Percentiles rank a stretch among this genome's conserved stretches.
Evolutionary conservation across 1,284 basidiomycete species (phyloP).

Genomic region (Sanghuangporus baumii): DNA sequence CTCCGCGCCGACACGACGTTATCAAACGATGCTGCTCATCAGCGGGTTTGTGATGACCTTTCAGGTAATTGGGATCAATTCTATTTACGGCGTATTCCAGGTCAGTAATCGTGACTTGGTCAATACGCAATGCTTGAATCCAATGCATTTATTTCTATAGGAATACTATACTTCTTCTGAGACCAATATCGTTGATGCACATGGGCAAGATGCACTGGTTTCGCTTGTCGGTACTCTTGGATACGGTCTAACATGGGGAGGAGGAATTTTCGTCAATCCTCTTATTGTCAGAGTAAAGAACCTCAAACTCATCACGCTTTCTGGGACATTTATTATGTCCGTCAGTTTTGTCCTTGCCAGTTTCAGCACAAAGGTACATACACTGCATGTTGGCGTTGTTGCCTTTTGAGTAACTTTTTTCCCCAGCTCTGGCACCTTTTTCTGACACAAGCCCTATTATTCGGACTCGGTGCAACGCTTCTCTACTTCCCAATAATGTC

Average conservation of each 20-base stretch:
- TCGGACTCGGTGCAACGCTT: conserved; percentile 39
- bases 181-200: conserved; percentile 32
- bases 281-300: conserved; percentile 32
- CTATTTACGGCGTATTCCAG: conserved; percentile 35
- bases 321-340: conserved; percentile 37
- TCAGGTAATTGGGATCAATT: conserved; percentile 40
- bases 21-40: conserved; percentile 33
- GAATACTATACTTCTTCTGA: conserved; percentile 38
- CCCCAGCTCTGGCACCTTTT: conserved; percentile 40
- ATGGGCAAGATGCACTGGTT: conserved; percentile 36
- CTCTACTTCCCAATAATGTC: conserved; percentile 41
- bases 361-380: conserved; percentile 31
- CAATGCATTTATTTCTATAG: conserved; percentile 20
- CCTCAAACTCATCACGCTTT: conserved; percentile 33
- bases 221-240: conserved; percentile 40
- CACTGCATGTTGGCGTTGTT: neutral
- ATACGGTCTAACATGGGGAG: conserved; percentile 42
- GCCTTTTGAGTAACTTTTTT: neutral
- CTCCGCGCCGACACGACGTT: conserved; percentile 26
- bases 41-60: conserved; percentile 41
- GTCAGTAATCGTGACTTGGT: conserved; percentile 18
- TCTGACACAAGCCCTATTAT: conserved; percentile 37
- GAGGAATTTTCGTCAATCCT: conserved; percentile 40
- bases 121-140: neutral
- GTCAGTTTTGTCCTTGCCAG: conserved; percentile 37